These are phyloP conservation scores for Penicillium sp. DNA, from an alignment of 2,329 filamentous ascomycete species.

Conservation along the genomic window DNA sequence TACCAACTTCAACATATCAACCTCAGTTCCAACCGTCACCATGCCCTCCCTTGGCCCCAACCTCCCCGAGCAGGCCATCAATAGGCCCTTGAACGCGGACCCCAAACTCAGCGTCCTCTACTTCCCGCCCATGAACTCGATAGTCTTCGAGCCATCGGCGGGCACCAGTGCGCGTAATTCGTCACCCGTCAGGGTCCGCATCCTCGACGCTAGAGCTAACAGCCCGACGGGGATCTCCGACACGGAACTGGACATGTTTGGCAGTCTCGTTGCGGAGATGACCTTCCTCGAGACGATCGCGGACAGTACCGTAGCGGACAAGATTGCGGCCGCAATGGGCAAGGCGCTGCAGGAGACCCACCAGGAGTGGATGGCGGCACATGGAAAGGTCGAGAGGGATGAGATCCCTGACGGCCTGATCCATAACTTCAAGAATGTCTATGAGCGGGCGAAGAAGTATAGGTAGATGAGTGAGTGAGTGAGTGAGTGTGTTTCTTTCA, in stretches of 20 bases:
- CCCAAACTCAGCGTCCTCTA: no score
- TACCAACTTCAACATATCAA: no score
- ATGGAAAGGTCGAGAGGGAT: background rate
- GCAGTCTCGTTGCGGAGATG: background rate
- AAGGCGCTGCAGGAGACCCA: background rate
- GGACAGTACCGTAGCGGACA: background rate
- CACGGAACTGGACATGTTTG: background rate
- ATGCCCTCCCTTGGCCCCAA: no score
- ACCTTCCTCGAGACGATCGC: background rate
- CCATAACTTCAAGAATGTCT: background rate
- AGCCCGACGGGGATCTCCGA: background rate
- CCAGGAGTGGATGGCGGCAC: background rate
- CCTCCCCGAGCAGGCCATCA: no score
- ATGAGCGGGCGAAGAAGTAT: background rate
- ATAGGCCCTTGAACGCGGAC: no score
- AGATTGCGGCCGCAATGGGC: background rate
- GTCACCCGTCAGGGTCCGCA: background rate
- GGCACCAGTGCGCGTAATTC: background rate
- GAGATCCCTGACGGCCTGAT: background rate
- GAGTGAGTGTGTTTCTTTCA: background rate
- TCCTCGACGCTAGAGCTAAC: background rate
- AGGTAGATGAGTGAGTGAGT: background rate
- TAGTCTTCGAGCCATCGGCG: background rate
- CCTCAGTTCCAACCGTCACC: no score
- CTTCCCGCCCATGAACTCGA: background rate